A percentile compares a stretch with the other conserved stretches of the same genome.
These are phyloP conservation scores for Diaporthe velutina DNA, from an alignment of 2,329 filamentous ascomycete species.

Conservation along the genomic window DNA sequence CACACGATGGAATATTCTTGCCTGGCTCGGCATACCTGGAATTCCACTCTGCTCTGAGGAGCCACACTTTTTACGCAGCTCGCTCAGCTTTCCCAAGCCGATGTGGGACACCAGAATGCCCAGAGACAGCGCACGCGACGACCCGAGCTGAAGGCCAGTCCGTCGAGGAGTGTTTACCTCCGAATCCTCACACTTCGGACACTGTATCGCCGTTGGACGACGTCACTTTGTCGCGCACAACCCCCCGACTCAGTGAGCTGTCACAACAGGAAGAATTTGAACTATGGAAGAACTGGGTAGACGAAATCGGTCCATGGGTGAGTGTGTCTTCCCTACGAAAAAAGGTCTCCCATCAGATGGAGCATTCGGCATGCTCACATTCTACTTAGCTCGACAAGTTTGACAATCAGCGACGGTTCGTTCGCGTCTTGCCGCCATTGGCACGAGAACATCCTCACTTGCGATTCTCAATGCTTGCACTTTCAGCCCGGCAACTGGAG, in stretches of 20 bases:
- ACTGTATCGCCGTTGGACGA: background rate
- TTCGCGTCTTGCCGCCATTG: constrained; percentile 63
- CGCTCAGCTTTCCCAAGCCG: constrained; percentile 15
- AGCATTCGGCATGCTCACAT: background rate
- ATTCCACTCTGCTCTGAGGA: constrained; percentile 18
- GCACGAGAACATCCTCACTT: constrained; percentile 61
- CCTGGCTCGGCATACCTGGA: constrained; percentile 24
- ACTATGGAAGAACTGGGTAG: constrained; percentile 64
- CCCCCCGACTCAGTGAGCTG: constrained; percentile 14
- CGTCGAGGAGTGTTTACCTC: background rate
- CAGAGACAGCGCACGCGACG: constrained; percentile 13
- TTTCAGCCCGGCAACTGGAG: constrained; percentile 68
- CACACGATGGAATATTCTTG: constrained; percentile 15
- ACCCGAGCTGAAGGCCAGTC: background rate
- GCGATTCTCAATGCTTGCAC: constrained; percentile 64
- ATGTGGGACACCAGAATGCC: constrained; percentile 6
- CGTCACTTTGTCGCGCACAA: background rate
- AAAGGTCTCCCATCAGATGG: too few species aligned
- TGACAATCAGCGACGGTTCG: constrained; percentile 65
- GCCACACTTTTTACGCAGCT: constrained; percentile 15
- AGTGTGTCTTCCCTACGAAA: background rate
- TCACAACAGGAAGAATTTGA: constrained; percentile 37
- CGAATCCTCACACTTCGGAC: background rate
- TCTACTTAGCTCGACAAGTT: constrained; percentile 69
- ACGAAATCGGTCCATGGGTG: constrained; percentile 57